Percentiles rank a stretch among this genome's conserved stretches.
phyloP scores from a whole-genome alignment of 2,329 filamentous ascomycete genomes.

The Lachnellula arida region DNA sequence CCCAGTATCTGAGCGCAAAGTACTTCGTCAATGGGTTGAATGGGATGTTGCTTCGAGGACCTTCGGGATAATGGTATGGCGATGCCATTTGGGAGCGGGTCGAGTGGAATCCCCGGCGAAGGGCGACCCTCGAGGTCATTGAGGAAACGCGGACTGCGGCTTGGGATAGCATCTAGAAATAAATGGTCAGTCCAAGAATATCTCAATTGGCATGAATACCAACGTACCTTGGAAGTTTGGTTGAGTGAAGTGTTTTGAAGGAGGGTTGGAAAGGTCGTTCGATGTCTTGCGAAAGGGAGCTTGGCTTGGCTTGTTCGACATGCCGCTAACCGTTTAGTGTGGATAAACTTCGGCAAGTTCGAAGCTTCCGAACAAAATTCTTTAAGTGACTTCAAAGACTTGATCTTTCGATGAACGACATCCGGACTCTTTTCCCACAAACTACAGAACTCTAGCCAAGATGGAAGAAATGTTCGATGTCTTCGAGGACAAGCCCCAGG shows the following conservation, averaged over 20 bases:
- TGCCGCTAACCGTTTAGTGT: background rate
- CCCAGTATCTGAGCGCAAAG: conserved; percentile 81
- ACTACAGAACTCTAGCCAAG: conserved; percentile 12
- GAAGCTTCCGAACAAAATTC: background rate
- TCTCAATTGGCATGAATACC: conserved; percentile 37
- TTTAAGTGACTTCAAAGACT: background rate
- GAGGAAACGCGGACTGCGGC: conserved; percentile 56
- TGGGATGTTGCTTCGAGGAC: conserved; percentile 87
- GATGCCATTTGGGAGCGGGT: conserved; percentile 80
- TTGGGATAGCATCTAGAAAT: conserved; percentile 74
- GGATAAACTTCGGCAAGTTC: conserved; percentile 4
- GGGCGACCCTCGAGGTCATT: conserved; percentile 62
- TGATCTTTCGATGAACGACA: background rate
- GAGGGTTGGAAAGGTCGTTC: conserved; percentile 14
- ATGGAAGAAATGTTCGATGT: conserved; percentile 83
- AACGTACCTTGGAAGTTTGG: conserved; percentile 22
- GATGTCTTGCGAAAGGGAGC: conserved; percentile 14
- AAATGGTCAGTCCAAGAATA: conserved; percentile 12
- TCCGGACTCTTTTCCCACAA: background rate
- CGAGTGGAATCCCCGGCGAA: conserved; percentile 86
- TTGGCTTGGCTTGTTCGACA: background rate
- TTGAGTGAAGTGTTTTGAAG: conserved; percentile 13
- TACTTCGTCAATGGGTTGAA: conserved; percentile 92
- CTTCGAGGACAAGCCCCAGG: conserved; percentile 64
- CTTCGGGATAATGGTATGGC: conserved; percentile 98